Evolutionary conservation across 495 filamentous ascomycete genomes (phyloP), one percentile per base, ranked within the genome.

Genomic region (Elasticomyces elasticus): DNA sequence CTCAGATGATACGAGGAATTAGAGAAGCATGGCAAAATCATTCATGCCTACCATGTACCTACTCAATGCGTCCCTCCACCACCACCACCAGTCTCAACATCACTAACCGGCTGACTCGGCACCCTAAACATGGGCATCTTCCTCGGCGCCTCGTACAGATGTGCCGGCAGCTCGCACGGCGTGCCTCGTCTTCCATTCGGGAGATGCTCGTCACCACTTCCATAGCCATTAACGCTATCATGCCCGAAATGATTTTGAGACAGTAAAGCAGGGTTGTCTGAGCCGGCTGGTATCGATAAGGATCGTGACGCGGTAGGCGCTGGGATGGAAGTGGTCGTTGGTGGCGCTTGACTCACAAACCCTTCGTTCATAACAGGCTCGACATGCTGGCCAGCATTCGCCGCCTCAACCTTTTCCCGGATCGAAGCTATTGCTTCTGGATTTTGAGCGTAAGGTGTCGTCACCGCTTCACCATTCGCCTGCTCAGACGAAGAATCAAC

Each of bases 81-180:
- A 1, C n/a, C 54, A 7, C 30, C 53, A n/a, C 6, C 23, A 13
- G n/a, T 35, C 3, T 64, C 62, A 26, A 51, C 3, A 40, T 62
- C 59, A 44, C 27, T 51, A 9, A 64, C 26, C 12, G 63, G 63
- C 33, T 49, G 37, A 25, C 46, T 20, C 19, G 61, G 61, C 26
- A 60, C 42, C 6, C 31, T 28, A 41, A 66, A 64, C 63, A 66
- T 66, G 12, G 61, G 61, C 35, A 64, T 17, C 40, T 59, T 58
- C 41, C 40, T 48, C 22, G 53, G 33, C n/a, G 11, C 47, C 9
- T 25, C 23, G 13, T 37, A 17, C 22, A 52, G 15, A 49, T 56
- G 52, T 30, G 47, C 43, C 2, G 45, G 48, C 28, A 56, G 24
- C 6, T 47, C 58, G 33, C 58, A 46, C 27, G 41, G 27, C 22